A percentile compares a stretch with the other conserved stretches of the same genome.
Conservation (phyloP, 2,329 filamentous ascomycete genomes). For the Fusarium protoensiforme region DNA sequence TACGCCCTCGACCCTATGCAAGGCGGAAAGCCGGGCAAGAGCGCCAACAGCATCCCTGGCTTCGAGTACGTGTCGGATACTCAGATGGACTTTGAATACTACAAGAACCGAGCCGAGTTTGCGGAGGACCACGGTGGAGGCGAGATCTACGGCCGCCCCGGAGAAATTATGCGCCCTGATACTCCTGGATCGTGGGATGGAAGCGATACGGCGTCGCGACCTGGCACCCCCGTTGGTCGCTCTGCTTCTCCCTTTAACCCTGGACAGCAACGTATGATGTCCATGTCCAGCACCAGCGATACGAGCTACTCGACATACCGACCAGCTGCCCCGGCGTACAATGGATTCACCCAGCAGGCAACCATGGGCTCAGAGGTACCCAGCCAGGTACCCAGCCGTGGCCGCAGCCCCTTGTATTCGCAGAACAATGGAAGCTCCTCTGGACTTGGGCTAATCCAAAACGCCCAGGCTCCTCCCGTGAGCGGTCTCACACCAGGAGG, state of each 20-base stretch:
- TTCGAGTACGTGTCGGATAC: constrained; percentile 92
- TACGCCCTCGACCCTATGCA: constrained; percentile 85
- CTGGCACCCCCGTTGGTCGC: constrained; percentile 58
- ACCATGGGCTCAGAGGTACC: constrained; percentile 38
- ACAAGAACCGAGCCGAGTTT: constrained; percentile 91
- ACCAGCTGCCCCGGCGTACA: constrained; percentile 14
- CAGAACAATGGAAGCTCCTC: constrained; percentile 64
- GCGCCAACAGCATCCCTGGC: constrained; percentile 65
- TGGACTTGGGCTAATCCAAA: constrained; percentile 63
- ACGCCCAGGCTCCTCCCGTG: constrained; percentile 64
- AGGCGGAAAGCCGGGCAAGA: constrained; percentile 60
- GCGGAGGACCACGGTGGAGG: constrained; percentile 87
- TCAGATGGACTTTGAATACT: constrained; percentile 90
- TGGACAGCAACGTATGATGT: constrained; percentile 42
- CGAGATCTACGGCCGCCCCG: constrained; percentile 69
- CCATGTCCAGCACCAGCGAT: constrained; percentile 39
- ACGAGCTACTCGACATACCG: constrained; percentile 47
- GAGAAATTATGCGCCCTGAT: constrained; percentile 69
- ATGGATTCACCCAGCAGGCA: constrained; percentile 40
- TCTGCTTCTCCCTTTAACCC: constrained; percentile 48
- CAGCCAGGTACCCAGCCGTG: constrained; percentile 45
- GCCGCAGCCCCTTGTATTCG: constrained; percentile 61
- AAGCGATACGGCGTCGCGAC: constrained; percentile 58
- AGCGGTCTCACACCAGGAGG: constrained; percentile 40
- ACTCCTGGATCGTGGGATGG: constrained; percentile 67